Evolutionary conservation across 202 grass and related monocot genomes (phyloP), one percentile per base, ranked within the genome.

Genomic region (Panicum virgatum): DNA sequence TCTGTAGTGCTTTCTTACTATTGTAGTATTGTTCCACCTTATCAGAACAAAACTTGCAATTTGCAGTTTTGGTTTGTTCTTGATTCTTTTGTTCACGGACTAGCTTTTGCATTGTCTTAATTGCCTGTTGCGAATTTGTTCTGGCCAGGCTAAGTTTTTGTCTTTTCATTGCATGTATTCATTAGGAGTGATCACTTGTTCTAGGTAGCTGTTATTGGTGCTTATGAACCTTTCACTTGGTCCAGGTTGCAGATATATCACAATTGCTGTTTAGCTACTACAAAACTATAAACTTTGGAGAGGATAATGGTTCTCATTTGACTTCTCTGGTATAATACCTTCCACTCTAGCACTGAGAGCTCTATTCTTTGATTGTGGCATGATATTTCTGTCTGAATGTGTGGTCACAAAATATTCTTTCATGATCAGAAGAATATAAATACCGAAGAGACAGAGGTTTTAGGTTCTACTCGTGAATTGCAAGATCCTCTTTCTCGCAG

Each of bases 241-340:
- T 82, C 15, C 85, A 97, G 94, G 84, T 90, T 45, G 76, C 45
- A 46, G 92, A 98, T 81, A 77, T 98, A 83, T 98, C 95, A 27
- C 66, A 91, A 12, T 67, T 93, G 79, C 45, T 98, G 53, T 94
- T 76, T 73, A 52, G 86, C 38, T 83, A 93, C 63, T 80, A 92
- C 80, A 27, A 77, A 87, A 88, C 13, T 69, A 91, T 71, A 80
- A 82, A 93, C 51, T 98, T 98, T 53, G 80, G 81, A 60, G 90
- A 94, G 80, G 54, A 62, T 71, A 66, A 65, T 73, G 37, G 20
- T 82, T 53, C 81, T 22, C 60, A 66, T 85, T 72, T 59, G 9
- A 54, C 71, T 70, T 36, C 67, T 81, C 70, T 38, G 61, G 88
- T 91, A 73, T 57, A 80, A 77, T 78, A 66, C 37, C 61, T 75